Percentiles rank a stretch among this genome's conserved stretches.
phyloP scores from a whole-genome alignment of 495 filamentous ascomycete genomes.

The Lasiosphaeris hirsuta region DNA sequence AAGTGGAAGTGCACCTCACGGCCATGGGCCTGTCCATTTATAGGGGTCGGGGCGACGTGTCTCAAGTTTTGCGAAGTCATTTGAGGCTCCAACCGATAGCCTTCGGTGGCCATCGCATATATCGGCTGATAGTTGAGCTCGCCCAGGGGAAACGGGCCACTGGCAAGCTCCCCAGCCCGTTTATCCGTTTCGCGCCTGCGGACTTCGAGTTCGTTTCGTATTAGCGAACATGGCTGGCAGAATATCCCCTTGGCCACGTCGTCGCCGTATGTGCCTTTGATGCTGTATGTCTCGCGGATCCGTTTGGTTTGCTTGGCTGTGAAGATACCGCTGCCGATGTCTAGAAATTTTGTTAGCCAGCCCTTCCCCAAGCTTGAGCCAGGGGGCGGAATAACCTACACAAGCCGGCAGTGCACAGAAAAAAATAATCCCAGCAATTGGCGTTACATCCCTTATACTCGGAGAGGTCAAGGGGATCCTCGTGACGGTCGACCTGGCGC shows the following conservation, averaged over 20 bases:
- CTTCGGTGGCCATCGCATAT: conserved; percentile 16
- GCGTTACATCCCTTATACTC: conserved; percentile 20
- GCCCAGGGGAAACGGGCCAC: conserved; percentile 19
- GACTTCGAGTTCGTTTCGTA: conserved; percentile 25
- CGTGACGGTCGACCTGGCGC: conserved; percentile 3
- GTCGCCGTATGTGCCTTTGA: conserved; percentile 18
- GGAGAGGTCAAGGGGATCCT: conserved; percentile 21
- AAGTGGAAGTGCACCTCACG: conserved; percentile 9
- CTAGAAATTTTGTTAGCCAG: conserved; percentile 4
- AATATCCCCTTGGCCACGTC: conserved; percentile 26
- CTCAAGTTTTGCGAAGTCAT: conserved; percentile 12
- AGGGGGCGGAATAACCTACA: conserved; percentile 13
- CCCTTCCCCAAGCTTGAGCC: not conserved
- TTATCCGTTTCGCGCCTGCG: conserved; percentile 20
- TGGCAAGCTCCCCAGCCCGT: conserved; percentile 1
- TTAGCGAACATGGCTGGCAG: conserved; percentile 29
- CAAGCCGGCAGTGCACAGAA: conserved; percentile 14
- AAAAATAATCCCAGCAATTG: conserved; percentile 19
- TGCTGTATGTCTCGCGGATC: conserved; percentile 24
- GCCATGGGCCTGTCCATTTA: not conserved
- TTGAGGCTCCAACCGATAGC: conserved; percentile 19
- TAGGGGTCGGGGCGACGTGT: not conserved
- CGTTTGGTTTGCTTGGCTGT: conserved; percentile 18
- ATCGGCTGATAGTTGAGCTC: conserved; percentile 20
- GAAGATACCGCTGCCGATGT: conserved; percentile 28